A percentile compares a stretch with the other conserved stretches of the same genome.
Evolutionary conservation across 108 stramenopile genomes (phyloP).

Genomic region (Nitzschia sp.): DNA sequence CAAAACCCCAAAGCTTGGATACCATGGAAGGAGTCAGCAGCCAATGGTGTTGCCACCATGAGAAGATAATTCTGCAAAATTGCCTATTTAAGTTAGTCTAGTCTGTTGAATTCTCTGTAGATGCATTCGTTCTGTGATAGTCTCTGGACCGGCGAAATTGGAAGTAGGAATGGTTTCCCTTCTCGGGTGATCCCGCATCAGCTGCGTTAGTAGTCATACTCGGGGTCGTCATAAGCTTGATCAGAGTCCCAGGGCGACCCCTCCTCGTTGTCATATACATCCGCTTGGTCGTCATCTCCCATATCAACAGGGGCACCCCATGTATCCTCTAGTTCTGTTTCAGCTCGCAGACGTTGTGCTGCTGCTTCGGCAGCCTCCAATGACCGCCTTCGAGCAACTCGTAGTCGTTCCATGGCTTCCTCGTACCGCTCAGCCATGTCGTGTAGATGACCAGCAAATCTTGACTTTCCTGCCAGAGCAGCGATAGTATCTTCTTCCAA

Average conservation of each 20-base stretch:
- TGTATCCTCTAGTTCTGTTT: conserved; percentile 20
- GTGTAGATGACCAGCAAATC: conserved; percentile 27
- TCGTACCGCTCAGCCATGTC: conserved; percentile 69
- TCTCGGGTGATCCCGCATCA: no score
- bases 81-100: neutral
- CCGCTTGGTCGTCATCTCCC: conserved; percentile 12
- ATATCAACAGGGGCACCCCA: conserved; percentile 18
- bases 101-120: no score
- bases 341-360: conserved; percentile 16
- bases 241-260: conserved; percentile 35
- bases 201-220: conserved; percentile 4
- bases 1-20: conserved; percentile 17
- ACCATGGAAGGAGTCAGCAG: conserved; percentile 13
- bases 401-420: conserved; percentile 52
- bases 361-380: conserved; percentile 41
- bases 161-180: no score
- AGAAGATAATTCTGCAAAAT: no score
- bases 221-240: conserved; percentile 18
- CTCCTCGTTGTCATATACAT: conserved; percentile 6
- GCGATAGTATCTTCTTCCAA: conserved; percentile 58
- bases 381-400: conserved; percentile 50
- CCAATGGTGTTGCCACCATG: neutral
- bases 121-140: no score
- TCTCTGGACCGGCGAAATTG: no score
- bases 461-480: conserved; percentile 43